Percentiles rank a stretch among this genome's conserved stretches.
These are phyloP conservation scores for Lachancea cidri DNA, from an alignment of 805 yeast species.

Conservation along the genomic window DNA sequence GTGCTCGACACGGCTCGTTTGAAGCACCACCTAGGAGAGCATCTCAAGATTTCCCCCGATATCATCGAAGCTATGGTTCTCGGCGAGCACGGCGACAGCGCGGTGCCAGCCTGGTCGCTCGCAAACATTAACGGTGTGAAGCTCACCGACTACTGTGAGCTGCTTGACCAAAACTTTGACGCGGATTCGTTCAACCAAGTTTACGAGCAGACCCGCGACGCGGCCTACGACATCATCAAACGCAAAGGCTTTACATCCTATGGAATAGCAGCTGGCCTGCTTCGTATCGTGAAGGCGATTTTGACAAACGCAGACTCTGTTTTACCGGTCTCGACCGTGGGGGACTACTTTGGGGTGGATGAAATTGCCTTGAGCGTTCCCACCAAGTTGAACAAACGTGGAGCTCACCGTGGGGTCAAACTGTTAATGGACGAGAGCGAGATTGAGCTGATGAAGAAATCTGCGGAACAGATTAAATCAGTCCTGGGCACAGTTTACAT, in stretches of 20 bases:
- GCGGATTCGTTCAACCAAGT: conserved; percentile 3
- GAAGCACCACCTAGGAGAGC: conserved; percentile 7
- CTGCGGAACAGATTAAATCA: conserved; percentile 7
- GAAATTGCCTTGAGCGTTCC: conserved; percentile 9
- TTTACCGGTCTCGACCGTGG: conserved; percentile 11
- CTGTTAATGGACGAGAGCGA: conserved; percentile 7
- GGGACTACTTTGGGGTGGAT: conserved; percentile 10
- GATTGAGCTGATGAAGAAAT: conserved; percentile 4
- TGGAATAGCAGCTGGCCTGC: conserved; percentile 11
- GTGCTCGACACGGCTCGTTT: conserved; percentile 10
- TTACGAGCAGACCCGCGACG: conserved; percentile 8
- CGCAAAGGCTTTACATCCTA: conserved; percentile 11
- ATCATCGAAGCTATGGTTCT: conserved; percentile 9
- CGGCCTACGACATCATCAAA: conserved; percentile 10
- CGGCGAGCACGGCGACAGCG: conserved; percentile 11
- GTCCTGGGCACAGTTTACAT: too few relatives aligned
- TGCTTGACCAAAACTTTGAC: conserved; percentile 5
- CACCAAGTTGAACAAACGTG: conserved; percentile 6
- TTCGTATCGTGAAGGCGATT: conserved; percentile 9
- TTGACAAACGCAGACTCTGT: conserved; percentile 5
- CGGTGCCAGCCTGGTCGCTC: conserved; percentile 11
- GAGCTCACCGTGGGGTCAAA: conserved; percentile 8
- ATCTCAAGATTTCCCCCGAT: conserved; percentile 6
- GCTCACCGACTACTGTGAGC: conserved; percentile 10
- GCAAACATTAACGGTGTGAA: conserved; percentile 11